Conservation (phyloP, 768 basidiomycete species). For the Leccinum uliginosum region DNA sequence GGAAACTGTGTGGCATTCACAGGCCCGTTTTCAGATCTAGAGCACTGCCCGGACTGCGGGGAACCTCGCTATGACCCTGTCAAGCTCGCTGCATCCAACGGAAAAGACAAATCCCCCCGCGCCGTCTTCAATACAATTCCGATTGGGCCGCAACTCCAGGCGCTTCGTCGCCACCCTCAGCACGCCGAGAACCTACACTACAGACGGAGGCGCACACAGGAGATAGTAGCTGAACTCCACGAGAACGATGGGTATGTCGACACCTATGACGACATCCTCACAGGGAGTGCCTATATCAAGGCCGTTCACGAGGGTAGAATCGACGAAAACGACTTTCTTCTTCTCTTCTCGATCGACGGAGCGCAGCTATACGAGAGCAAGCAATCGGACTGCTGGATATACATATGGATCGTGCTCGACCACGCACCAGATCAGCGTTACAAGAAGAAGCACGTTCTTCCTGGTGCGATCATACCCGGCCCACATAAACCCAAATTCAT, state of each 20-base stretch:
- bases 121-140: background rate
- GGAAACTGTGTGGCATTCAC: background rate
- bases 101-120: background rate
- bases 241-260: background rate
- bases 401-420: background rate
- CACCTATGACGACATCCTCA: background rate
- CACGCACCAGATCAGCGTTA: background rate
- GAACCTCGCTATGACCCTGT: background rate
- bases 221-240: background rate
- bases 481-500: background rate
- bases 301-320: background rate
- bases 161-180: background rate
- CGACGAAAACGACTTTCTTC: background rate
- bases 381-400: background rate
- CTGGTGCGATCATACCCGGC: background rate
- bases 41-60: background rate
- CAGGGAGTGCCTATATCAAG: background rate
- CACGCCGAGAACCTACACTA: background rate
- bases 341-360: background rate
- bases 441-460: background rate
- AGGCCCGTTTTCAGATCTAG: background rate
- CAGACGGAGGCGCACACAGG: background rate
- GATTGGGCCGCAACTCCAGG: background rate
- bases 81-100: background rate
- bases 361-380: background rate